phyloP scores from a whole-genome alignment of 148 eudicot genomes.

The Spergularia marina region DNA sequence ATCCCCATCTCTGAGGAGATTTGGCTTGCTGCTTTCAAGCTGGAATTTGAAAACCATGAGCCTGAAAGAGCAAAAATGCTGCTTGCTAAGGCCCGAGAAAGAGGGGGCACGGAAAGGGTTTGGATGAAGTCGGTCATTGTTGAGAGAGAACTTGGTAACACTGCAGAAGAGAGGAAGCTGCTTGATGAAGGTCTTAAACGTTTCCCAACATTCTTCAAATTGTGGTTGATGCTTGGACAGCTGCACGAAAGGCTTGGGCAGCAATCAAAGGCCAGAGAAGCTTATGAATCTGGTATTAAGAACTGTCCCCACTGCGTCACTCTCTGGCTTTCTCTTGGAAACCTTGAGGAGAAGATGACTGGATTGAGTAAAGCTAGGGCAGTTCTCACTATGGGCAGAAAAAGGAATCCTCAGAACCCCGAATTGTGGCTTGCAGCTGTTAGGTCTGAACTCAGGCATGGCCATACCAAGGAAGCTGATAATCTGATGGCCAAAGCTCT shows the following conservation, averaged over 20 bases:
- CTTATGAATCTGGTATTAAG: conserved; percentile 64
- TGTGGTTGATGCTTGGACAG: conserved; percentile 98
- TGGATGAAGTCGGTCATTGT: conserved; percentile 98
- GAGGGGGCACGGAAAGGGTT: conserved; percentile 83
- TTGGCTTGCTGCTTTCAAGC: conserved; percentile 95
- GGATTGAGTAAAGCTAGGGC: conserved; percentile 92
- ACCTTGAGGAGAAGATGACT: conserved; percentile 74
- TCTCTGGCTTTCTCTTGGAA: conserved; percentile 89
- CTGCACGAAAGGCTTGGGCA: conserved; percentile 61
- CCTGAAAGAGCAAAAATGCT: conserved; percentile 88
- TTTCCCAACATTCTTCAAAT: conserved; percentile 76
- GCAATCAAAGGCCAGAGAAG: conserved; percentile 57
- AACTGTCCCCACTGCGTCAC: conserved; percentile 68
- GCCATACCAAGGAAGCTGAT: conserved; percentile 75
- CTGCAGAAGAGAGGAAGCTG: conserved; percentile 65
- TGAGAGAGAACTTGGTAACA: conserved; percentile 92
- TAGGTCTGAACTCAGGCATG: conserved; percentile 80
- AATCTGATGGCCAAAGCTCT: conserved; percentile 91
- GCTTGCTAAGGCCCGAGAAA: conserved; percentile 85
- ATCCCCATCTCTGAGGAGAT: conserved; percentile 93
- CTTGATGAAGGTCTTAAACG: conserved; percentile 75
- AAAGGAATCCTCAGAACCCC: conserved; percentile 80
- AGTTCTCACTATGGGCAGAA: conserved; percentile 75
- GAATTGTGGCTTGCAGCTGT: conserved; percentile 97
- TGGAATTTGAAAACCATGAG: conserved; percentile 90